A percentile compares a stretch with the other conserved stretches of the same genome.
Evolutionary conservation across 2,329 filamentous ascomycete species (phyloP).

Genomic region (Dactylellina parvicollis): DNA sequence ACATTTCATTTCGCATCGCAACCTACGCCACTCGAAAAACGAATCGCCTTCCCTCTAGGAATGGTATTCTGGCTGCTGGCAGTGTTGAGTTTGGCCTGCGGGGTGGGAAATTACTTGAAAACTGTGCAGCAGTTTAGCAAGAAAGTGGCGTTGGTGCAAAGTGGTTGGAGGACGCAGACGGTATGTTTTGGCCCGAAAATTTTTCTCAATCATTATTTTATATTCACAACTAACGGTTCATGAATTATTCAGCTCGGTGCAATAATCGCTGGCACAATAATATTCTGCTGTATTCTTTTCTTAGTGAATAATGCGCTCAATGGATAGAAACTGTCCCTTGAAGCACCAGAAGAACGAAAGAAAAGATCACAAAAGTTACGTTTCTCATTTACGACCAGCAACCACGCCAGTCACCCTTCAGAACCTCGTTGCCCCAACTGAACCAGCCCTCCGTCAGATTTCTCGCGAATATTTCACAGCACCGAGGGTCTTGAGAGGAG

Average conservation of each 20-base stretch:
- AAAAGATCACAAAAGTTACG: neutral
- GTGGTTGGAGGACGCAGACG: constrained; percentile 89
- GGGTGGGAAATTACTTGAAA: constrained; percentile 87
- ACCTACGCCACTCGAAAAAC: constrained; percentile 75
- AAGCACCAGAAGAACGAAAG: neutral
- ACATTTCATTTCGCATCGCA: constrained; percentile 87
- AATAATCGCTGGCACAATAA: constrained; percentile 37
- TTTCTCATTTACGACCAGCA: constrained; percentile 64
- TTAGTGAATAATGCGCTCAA: constrained; percentile 41
- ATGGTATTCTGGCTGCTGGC: constrained; percentile 87
- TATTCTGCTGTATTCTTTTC: constrained; percentile 47
- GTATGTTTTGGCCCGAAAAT: constrained; percentile 62
- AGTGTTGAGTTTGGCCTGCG: constrained; percentile 77
- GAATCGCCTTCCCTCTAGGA: constrained; percentile 83
- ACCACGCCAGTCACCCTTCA: constrained; percentile 73
- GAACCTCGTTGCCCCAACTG: constrained; percentile 78
- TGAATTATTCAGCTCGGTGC: constrained; percentile 18
- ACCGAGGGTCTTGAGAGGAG: constrained; percentile 63
- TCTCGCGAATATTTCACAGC: constrained; percentile 80
- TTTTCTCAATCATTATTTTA: constrained; percentile 3
- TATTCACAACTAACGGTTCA: constrained; percentile 5
- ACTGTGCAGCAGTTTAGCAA: constrained; percentile 81
- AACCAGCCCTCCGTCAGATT: constrained; percentile 80
- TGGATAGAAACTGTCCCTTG: neutral
- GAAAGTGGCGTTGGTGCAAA: constrained; percentile 84